phyloP scores from a whole-genome alignment of 1,284 basidiomycete genomes.

The Ustilago esculenta region DNA sequence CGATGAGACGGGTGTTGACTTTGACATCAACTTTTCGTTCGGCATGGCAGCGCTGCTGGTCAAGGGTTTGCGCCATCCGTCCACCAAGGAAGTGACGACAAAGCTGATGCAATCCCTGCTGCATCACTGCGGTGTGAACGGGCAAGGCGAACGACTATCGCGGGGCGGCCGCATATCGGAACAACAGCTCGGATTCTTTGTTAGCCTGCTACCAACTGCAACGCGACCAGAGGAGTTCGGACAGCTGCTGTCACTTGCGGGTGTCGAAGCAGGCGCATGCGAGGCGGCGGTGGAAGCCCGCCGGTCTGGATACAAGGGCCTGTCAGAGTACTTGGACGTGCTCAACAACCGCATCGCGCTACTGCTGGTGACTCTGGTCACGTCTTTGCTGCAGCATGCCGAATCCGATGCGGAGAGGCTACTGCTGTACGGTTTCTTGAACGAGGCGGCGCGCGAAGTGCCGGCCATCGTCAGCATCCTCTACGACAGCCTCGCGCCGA shows the following conservation, averaged over 20 bases:
- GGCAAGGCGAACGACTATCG: slow-evolving; percentile 38
- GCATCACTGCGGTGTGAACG: slow-evolving; percentile 44
- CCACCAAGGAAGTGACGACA: slow-evolving; percentile 54
- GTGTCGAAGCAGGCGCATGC: slow-evolving; percentile 33
- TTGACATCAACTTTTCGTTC: slow-evolving; percentile 64
- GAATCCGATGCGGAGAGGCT: slow-evolving; percentile 55
- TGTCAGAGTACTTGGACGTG: slow-evolving; percentile 51
- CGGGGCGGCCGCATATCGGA: slow-evolving; percentile 45
- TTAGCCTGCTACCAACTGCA: slow-evolving; percentile 57
- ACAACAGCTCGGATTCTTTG: slow-evolving; percentile 57
- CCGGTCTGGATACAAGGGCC: slow-evolving; percentile 35
- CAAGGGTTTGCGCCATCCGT: slow-evolving; percentile 59
- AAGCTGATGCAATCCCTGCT: slow-evolving; percentile 56
- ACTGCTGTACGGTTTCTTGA: slow-evolving; percentile 57
- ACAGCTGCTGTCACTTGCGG: slow-evolving; percentile 51
- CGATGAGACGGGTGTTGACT: slow-evolving; percentile 63
- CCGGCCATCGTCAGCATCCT: slow-evolving; percentile 63
- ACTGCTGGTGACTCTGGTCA: slow-evolving; percentile 56
- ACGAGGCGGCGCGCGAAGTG: slow-evolving; percentile 54
- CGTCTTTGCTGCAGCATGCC: slow-evolving; percentile 57
- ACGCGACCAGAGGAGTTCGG: slow-evolving; percentile 57
- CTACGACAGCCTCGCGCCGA: slow-evolving; percentile 56
- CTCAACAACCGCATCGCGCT: slow-evolving; percentile 59
- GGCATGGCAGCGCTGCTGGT: slow-evolving; percentile 61
- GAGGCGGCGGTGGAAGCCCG: slow-evolving; percentile 43